A percentile compares a stretch with the other conserved stretches of the same genome.
Conservation (phyloP, 768 basidiomycete species). For the Amanita rimosa region DNA sequence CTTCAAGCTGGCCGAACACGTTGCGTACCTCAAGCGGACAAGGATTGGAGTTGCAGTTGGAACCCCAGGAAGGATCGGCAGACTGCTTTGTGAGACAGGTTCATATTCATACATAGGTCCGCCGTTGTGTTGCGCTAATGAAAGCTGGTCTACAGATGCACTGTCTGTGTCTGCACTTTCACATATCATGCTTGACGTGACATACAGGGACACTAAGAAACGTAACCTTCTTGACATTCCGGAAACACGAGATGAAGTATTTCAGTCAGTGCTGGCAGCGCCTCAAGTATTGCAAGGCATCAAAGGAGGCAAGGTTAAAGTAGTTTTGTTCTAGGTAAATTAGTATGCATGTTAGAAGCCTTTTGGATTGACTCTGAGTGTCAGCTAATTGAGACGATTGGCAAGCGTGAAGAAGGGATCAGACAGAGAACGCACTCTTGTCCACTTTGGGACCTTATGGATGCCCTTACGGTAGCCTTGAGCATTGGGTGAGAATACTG, state of each 20-base stretch:
- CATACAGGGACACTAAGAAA: conserved; percentile 66
- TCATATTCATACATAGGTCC: conserved; percentile 12
- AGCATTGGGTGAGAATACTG: conserved; percentile 62
- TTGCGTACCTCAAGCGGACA: conserved; percentile 73
- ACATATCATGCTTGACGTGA: conserved; percentile 75
- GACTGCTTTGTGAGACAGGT: conserved; percentile 69
- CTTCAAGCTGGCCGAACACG: conserved; percentile 83
- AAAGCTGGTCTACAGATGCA: conserved; percentile 37
- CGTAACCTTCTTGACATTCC: conserved; percentile 71
- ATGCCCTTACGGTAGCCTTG: conserved; percentile 87
- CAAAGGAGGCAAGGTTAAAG: conserved; percentile 59
- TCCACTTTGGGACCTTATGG: conserved; percentile 97
- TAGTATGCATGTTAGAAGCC: conserved; percentile 55
- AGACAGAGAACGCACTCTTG: conserved; percentile 47
- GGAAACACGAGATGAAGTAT: conserved; percentile 74
- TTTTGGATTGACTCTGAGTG: conserved; percentile 78
- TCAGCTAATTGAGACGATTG: conserved; percentile 40
- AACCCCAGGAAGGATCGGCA: conserved; percentile 85
- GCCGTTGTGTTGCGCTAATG: background rate
- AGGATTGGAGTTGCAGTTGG: conserved; percentile 84
- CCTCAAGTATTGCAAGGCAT: conserved; percentile 51
- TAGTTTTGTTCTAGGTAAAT: conserved; percentile 61
- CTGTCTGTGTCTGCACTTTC: conserved; percentile 64
- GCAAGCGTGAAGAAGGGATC: background rate
- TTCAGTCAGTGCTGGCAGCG: conserved; percentile 59